Evolutionary conservation across 2,329 filamentous ascomycete genomes (phyloP), one percentile per base, ranked within the genome.

Genomic region (Didymella pinodella): DNA sequence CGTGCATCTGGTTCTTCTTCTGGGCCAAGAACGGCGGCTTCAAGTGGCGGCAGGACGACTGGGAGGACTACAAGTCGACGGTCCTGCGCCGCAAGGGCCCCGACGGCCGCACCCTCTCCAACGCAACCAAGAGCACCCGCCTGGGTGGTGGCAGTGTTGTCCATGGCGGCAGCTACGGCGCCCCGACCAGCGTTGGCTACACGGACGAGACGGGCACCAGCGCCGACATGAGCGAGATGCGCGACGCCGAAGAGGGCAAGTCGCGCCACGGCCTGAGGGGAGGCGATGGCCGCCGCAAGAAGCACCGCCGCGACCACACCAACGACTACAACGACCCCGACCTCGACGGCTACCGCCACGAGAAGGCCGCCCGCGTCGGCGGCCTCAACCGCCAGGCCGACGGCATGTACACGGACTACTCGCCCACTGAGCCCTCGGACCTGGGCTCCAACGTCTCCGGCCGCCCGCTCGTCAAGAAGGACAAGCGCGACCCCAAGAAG

Each of bases 31-130:
- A 98, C 69, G 95, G 95, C 62, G 95, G 95, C 14, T 97, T 98
- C 81, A 82, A 90, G 64, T 98, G 93, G 84, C 85, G 85, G 82
- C 51, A 96, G 63, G 84, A 87, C 34, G 95, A 99, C 78, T 99
- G 95, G 94, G 94, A 98, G 6, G 95, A 99, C 73, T 99, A 99
- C 86, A 98, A 98, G 77, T 90, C 90, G 1, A 97, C 94, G 0
- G 95, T 99, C 2, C 80, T 99, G 45, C 86, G 95, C 41, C 90
- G 93, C 52, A 93, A 90, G 71, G 93, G 93, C 0, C 92, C 93
- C 5, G 93, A 97, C 78, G 94, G 94, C 40, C 93, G 90, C 44
- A 88, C 94, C 1, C 83, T 97, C 4, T 90, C 88, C 54, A 91
- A 92, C 54, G 93, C 91, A 0, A 97, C 93, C 1, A 87, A 88